Evolutionary conservation across 495 filamentous ascomycete species (phyloP).

Genomic region (Beverwykella pulmonaria): DNA sequence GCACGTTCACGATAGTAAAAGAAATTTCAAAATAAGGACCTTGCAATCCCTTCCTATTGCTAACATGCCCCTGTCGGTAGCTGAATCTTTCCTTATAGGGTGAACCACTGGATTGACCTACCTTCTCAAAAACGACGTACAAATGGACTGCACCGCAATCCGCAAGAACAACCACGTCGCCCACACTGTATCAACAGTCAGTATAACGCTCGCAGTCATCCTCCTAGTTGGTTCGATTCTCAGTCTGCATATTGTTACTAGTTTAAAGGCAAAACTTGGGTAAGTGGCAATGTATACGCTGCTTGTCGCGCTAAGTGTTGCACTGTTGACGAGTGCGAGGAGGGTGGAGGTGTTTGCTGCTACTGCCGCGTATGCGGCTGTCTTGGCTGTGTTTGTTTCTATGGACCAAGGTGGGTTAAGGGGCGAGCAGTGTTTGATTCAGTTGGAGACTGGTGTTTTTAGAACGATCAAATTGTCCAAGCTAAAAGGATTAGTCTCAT

Average conservation of each 20-base stretch:
- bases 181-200: neutral
- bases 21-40: too few relatives aligned
- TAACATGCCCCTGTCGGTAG: too few relatives aligned
- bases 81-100: too few relatives aligned
- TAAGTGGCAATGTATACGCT: conserved; percentile 20
- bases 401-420: conserved; percentile 5
- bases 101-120: too few relatives aligned
- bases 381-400: conserved; percentile 20
- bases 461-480: conserved; percentile 14
- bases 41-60: too few relatives aligned
- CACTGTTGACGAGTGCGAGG: conserved; percentile 15
- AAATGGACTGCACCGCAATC: conserved; percentile 13
- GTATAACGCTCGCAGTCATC: conserved; percentile 5
- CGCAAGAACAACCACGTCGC: conserved; percentile 13
- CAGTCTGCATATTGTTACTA: conserved; percentile 11
- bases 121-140: neutral
- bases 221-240: conserved; percentile 21
- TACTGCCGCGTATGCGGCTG: conserved; percentile 22
- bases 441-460: conserved; percentile 14
- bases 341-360: conserved; percentile 23
- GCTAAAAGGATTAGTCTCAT: too few relatives aligned
- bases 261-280: conserved; percentile 11
- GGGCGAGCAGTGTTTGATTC: conserved; percentile 9
- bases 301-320: conserved; percentile 17
- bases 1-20: too few relatives aligned